A percentile compares a stretch with the other conserved stretches of the same genome.
Conservation (phyloP, 352 stramenopile genomes). For the Sclerospora graminicola region DNA sequence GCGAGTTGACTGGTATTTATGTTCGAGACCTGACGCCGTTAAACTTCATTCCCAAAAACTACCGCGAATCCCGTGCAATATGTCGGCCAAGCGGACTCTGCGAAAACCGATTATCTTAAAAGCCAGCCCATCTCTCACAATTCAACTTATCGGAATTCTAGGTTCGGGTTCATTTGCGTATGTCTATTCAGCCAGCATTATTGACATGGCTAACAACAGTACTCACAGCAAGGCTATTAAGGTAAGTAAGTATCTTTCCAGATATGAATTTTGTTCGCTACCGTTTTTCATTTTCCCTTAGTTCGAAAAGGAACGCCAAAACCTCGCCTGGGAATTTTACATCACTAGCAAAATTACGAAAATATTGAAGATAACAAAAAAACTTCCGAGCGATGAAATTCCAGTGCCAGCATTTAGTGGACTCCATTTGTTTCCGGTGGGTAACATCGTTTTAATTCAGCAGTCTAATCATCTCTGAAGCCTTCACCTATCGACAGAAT, state of each 20-base stretch:
- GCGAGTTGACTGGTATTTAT: slow-evolving; percentile 34
- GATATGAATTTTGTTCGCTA: background rate
- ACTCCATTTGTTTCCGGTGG: slow-evolving; percentile 55
- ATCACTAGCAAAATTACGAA: slow-evolving; percentile 45
- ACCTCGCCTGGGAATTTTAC: slow-evolving; percentile 77
- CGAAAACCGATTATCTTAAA: slow-evolving; percentile 38
- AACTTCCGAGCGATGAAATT: slow-evolving; percentile 13
- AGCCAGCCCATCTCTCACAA: slow-evolving; percentile 17
- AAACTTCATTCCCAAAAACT: slow-evolving; percentile 42
- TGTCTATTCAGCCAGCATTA: slow-evolving; percentile 50
- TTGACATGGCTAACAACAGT: slow-evolving; percentile 12
- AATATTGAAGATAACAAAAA: slow-evolving; percentile 17
- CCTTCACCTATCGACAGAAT: slow-evolving; percentile 32
- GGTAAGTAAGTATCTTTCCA: slow-evolving; percentile 17
- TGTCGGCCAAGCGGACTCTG: slow-evolving; percentile 38
- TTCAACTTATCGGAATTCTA: slow-evolving; percentile 46
- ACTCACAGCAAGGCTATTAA: slow-evolving; percentile 47
- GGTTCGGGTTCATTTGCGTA: slow-evolving; percentile 66
- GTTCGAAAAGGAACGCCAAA: slow-evolving; percentile 59
- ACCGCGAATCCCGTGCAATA: slow-evolving; percentile 33
- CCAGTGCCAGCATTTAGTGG: slow-evolving; percentile 32
- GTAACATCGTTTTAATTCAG: background rate
- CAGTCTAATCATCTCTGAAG: background rate
- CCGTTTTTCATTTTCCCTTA: slow-evolving; percentile 12
- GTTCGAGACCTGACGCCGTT: slow-evolving; percentile 32